Percentiles rank a stretch among this genome's conserved stretches.
These are phyloP conservation scores for Sugiyamaella paludigena DNA, from an alignment of 1,139 yeast species.

Conservation along the genomic window DNA sequence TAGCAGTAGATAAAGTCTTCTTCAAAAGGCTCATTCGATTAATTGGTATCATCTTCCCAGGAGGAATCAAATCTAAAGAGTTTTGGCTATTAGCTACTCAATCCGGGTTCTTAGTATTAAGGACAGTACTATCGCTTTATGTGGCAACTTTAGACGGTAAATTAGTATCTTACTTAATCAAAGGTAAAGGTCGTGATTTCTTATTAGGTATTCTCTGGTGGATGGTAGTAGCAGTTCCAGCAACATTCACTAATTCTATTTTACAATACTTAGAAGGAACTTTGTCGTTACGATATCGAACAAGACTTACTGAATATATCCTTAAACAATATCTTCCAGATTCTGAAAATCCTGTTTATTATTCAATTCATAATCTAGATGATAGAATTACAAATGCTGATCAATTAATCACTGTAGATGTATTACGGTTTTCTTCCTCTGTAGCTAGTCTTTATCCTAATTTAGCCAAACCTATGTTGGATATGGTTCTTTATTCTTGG, in stretches of 20 bases:
- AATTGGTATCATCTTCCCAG: conserved; percentile 39
- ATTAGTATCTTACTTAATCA: conserved; percentile 77
- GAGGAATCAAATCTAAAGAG: conserved; percentile 36
- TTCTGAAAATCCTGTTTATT: conserved; percentile 42
- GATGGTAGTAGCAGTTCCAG: conserved; percentile 87
- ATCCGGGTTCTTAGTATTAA: conserved; percentile 56
- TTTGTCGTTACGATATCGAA: conserved; percentile 63
- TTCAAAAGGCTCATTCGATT: conserved; percentile 32
- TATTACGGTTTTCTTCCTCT: conserved; percentile 69
- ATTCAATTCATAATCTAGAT: conserved; percentile 55
- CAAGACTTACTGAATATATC: conserved; percentile 61
- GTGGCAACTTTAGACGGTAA: conserved; percentile 88
- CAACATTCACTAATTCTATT: conserved; percentile 73
- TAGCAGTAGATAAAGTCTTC: conserved; percentile 38
- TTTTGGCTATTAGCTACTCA: conserved; percentile 52
- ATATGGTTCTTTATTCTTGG: conserved; percentile 76
- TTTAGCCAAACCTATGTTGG: conserved; percentile 78
- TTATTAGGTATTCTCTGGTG: conserved; percentile 65
- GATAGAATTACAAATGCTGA: conserved; percentile 72
- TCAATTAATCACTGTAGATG: conserved; percentile 78
- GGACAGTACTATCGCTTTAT: conserved; percentile 75
- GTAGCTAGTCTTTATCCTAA: conserved; percentile 82
- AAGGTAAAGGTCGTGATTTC: conserved; percentile 65
- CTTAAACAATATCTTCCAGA: conserved; percentile 66
- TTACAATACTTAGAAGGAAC: conserved; percentile 69